Evolutionary conservation across 2,329 filamentous ascomycete species (phyloP).

Genomic region (Pseudogymnoascus destructans): DNA sequence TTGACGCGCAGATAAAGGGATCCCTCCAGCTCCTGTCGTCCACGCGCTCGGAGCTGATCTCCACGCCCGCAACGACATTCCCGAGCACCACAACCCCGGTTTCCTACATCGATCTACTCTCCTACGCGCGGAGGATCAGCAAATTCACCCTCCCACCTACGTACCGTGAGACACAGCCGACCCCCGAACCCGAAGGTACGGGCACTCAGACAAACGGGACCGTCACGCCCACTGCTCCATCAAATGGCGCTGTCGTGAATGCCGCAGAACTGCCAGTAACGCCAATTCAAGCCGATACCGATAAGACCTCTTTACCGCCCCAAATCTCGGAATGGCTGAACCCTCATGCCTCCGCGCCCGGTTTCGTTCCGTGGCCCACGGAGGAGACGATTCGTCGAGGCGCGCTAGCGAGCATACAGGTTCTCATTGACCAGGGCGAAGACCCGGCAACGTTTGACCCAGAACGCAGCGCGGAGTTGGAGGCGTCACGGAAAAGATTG

Average conservation of each 20-base stretch:
- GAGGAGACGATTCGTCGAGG: conserved; percentile 58
- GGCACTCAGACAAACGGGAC: conserved; percentile 21
- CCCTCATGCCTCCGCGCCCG: conserved; percentile 37
- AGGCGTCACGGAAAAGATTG: conserved; percentile 24
- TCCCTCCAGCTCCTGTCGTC: conserved; percentile 57
- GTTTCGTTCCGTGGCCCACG: conserved; percentile 67
- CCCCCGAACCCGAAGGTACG: conserved; percentile 8
- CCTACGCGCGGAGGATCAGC: conserved; percentile 67
- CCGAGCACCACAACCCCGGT: conserved; percentile 41
- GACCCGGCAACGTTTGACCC: conserved; percentile 50
- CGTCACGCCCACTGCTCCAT: conserved; percentile 17
- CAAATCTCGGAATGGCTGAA: conserved; percentile 34
- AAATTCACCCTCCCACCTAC: conserved; percentile 56
- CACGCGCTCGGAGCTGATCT: conserved; percentile 59
- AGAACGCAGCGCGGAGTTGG: conserved; percentile 27
- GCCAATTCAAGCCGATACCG: conserved; percentile 14
- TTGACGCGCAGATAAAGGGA: conserved; percentile 61
- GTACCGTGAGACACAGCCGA: conserved; percentile 18
- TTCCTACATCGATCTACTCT: conserved; percentile 59
- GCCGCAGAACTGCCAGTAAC: conserved; percentile 14
- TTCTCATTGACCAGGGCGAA: conserved; percentile 46
- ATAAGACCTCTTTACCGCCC: conserved; percentile 23
- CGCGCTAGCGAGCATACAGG: conserved; percentile 51
- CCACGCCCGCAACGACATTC: conserved; percentile 45
- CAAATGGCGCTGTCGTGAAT: conserved; percentile 17